phyloP scores from a whole-genome alignment of 345 rosid genomes.

The Heritiera littoralis region DNA sequence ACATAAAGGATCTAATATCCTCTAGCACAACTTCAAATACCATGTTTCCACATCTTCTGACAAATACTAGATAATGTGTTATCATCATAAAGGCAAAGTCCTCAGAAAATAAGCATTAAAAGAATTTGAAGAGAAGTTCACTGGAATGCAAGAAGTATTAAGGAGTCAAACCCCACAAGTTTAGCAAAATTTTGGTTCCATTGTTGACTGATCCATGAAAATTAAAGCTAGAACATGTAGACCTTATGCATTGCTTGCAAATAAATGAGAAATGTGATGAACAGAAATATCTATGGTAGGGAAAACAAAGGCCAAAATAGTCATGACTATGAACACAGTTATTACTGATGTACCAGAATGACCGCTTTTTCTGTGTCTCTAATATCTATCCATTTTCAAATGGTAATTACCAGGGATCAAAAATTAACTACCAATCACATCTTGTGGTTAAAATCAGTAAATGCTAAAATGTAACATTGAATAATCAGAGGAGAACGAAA shows the following conservation, averaged over 20 bases:
- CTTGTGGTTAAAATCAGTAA: background rate
- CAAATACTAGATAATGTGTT: background rate
- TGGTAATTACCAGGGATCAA: background rate
- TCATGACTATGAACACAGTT: background rate
- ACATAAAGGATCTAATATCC: conserved; percentile 1
- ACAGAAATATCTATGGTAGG: background rate
- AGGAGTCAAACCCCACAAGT: background rate
- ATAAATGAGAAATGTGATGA: background rate
- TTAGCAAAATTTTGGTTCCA: background rate
- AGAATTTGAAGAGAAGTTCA: background rate
- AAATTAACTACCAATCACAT: background rate
- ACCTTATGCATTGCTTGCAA: background rate
- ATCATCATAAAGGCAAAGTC: background rate
- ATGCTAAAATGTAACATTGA: background rate
- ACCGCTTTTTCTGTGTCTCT: background rate
- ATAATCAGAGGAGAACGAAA: background rate
- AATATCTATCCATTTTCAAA: background rate
- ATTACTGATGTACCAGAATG: background rate
- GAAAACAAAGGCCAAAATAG: background rate
- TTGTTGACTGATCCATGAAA: background rate
- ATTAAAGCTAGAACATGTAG: background rate
- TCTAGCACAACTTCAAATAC: background rate
- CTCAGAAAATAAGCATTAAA: background rate
- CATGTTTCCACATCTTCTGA: background rate
- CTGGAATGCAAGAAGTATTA: background rate